Evolutionary conservation across 441 rosid genomes (phyloP).

Genomic region (Bocquillonia castaneifolia): DNA sequence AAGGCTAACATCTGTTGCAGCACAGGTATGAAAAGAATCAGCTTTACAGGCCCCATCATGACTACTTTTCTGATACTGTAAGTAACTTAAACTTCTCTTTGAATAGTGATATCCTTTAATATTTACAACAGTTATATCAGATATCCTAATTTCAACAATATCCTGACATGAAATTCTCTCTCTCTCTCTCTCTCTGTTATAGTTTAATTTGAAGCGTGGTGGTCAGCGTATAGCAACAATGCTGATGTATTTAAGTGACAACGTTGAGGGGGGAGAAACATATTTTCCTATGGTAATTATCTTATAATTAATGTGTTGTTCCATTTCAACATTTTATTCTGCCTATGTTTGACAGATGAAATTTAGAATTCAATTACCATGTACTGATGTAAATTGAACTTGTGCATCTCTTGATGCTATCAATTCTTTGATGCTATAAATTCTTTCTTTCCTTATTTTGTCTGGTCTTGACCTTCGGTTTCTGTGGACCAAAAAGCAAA

Average conservation of each 20-base stretch:
- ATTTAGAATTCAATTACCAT: neutral
- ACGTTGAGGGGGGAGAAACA: slow-evolving; percentile 96
- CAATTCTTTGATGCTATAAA: too few relatives aligned
- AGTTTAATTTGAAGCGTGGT: slow-evolving; percentile 89
- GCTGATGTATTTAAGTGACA: slow-evolving; percentile 85
- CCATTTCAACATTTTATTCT: neutral
- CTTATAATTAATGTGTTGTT: neutral
- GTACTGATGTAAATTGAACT: neutral
- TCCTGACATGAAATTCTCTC: slow-evolving; percentile 1
- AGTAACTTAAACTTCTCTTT: slow-evolving; percentile 28
- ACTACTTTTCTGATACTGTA: slow-evolving; percentile 85
- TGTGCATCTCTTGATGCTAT: neutral
- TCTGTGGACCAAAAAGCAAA: neutral
- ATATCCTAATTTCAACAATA: slow-evolving; percentile 1
- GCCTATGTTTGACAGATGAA: neutral
- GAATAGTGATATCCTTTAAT: slow-evolving; percentile 2
- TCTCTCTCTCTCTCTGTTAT: slow-evolving; percentile 15
- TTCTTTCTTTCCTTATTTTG: neutral
- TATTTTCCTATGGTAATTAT: slow-evolving; percentile 75
- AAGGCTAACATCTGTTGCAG: slow-evolving; percentile 68
- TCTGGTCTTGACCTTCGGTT: neutral
- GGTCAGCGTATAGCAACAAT: slow-evolving; percentile 91
- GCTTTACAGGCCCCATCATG: slow-evolving; percentile 92
- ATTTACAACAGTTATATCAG: neutral
- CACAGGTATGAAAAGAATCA: slow-evolving; percentile 84